Evolutionary conservation across 2,329 filamentous ascomycete genomes (phyloP).

Genomic region (Emmonsia crescens): DNA sequence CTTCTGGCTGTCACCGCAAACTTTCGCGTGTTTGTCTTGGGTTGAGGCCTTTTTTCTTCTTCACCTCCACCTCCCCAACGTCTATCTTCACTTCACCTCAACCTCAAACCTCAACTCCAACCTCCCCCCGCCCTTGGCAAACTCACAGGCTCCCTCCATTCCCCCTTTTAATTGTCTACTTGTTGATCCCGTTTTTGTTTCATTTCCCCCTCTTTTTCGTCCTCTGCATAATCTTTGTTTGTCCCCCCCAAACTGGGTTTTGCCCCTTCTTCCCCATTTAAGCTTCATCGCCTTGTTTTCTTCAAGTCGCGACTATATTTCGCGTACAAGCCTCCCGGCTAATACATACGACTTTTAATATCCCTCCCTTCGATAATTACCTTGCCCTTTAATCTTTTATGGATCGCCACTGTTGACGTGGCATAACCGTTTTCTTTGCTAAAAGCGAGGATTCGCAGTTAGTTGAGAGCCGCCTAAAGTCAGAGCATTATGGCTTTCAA

Average conservation of each 20-base stretch:
- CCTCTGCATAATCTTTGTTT: background rate
- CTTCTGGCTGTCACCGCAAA: background rate
- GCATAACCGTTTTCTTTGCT: background rate
- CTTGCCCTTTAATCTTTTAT: background rate
- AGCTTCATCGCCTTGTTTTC: background rate
- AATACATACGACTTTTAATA: background rate
- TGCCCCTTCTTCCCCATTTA: background rate
- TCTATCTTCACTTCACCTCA: background rate
- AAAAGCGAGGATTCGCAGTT: background rate
- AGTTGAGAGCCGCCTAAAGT: background rate
- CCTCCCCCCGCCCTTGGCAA: background rate
- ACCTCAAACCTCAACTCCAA: background rate
- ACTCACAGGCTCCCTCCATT: background rate
- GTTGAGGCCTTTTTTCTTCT: background rate
- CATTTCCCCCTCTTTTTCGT: background rate
- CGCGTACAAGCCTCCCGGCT: background rate
- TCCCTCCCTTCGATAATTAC: background rate
- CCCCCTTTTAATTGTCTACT: background rate
- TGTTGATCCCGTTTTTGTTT: background rate
- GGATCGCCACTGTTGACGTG: background rate
- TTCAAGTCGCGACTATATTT: background rate
- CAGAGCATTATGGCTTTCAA: conserved; percentile 12
- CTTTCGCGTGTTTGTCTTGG: background rate
- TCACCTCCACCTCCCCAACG: background rate
- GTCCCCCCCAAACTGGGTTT: background rate